Evolutionary conservation across 345 rosid genomes (phyloP), one percentile per base, ranked within the genome.

Genomic region (Rhodomyrtus tomentosa): DNA sequence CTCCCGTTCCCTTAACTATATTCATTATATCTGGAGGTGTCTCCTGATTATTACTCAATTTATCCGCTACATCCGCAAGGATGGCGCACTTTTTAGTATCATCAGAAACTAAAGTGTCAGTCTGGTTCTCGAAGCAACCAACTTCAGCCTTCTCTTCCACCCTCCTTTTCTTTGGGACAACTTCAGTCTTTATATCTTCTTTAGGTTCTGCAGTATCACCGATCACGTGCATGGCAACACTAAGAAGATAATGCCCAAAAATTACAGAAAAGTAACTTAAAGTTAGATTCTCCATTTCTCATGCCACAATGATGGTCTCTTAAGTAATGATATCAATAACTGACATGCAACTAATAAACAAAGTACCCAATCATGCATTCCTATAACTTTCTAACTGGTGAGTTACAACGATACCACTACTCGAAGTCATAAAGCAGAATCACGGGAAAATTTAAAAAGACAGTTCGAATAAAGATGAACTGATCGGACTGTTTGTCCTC

Each of bases 1-100:
- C 85, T 80, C 88, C 86, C 56, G 82, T 88, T 72, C 93, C 95
- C 86, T 91, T 87, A 87, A 97, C 98, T 85, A 95, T 91, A 81
- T 91, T 91, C 98, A 94, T 92, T 90, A 95, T 89, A 90, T 93
- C 96, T 58, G 82, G 51, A 82, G 86, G 5, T 38, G 79, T 87
- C 79, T 84, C 86, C 83, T 84, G 87, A 86, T 54, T 38, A 50
- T 32, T 82, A 81, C 84, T 86, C 24, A 79, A 80, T 85, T 85
- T 88, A 72, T 84, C 83, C 85, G 85, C 88, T 52, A 83, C 85
- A 48, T 62, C 51, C 45, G 32, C 82, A 15, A 74, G 84, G 82
- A 87, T 3, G 21, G 84, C 50, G 84, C 84, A 55, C 25, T 85
- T 87, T 27, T 84, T 83, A 27, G 88, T 83, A 88, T 92, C 91